Evolutionary conservation across 2,329 filamentous ascomycete species (phyloP), one percentile per base, ranked within the genome.

Genomic region (Verticillium longisporum): DNA sequence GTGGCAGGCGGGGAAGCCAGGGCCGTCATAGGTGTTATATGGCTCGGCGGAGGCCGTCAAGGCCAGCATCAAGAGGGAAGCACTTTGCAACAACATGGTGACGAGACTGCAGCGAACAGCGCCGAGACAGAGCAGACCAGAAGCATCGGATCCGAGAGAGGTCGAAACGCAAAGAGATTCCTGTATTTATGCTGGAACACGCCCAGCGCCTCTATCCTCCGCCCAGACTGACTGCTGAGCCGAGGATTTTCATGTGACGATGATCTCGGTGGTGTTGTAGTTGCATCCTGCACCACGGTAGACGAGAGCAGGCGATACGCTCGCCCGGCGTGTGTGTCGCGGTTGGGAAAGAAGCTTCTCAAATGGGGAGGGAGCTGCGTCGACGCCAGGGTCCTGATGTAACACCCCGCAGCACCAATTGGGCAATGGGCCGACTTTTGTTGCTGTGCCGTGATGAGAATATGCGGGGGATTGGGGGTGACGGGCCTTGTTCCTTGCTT

Each of bases 1-100:
- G 64, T 76, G 68, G 67, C 78, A 82, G 31, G 79, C 75, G 0
- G 79, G 78, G 60, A 77, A 78, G 18, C 79, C 80, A 2, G 72
- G 71, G 10, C 80, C 80, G 62, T 82, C 80, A 60, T 81, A 83
- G 33, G 80, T 82, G 68, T 81, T 78, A 69, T 77, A 83, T 65
- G 68, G 73, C 14, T 64, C 64, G 18, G 71, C 70, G 14, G 59
- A 34, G 58, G 68, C 66, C 36, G 45, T n/a, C 36, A 50, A 53
- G 6, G 36, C 55, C 13, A 61, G 38, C n/a, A n/a, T 55, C 32
- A 78, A 66, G 63, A 58, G 21, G n/a, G 41, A n/a, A 36, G n/a
- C 41, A 31, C 21, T 45, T 6, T 41, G 56, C 21, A 59, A 21
- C 57, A 63, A 57, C 55, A 56, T 58, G 6, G 11, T 53, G 45